Evolutionary conservation across 1,139 yeast genomes (phyloP), one percentile per base, ranked within the genome.

Genomic region (Debaryomycetaceae sp.): DNA sequence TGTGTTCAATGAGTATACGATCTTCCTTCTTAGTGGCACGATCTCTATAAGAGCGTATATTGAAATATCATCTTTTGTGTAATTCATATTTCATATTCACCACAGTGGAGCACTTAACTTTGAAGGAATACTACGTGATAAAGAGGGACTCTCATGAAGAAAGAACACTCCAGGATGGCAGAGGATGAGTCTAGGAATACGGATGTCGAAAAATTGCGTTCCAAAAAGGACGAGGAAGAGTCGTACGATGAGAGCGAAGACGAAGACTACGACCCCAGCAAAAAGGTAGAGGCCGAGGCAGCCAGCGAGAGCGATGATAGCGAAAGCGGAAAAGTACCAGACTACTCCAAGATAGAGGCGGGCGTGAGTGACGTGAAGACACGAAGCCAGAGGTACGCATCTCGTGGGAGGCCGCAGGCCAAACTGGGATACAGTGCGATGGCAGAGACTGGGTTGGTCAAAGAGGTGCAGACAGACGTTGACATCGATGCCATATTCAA

Each of bases 231-330:
- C 42, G 41, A 6, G 24, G 58, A 48, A 5, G 54, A 50, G 13
- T 59, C 52, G 5, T 80, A 81, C 47, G 69, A 74, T 37, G 88
- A 83, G 51, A 84, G 81, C 42, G 87, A 82, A 37, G 87, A 82
- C 48, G 85, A 80, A 43, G 88, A 83, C 52, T 83, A 75, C 58
- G 77, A 77, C 46, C 86, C 86, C 13, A 14, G 35, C 8, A 34
- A 34, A 11, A 36, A 35, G 13, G 67, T 65, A 7, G 60, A 58
- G n/a, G 57, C 58, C 39, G 56, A 52, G 8, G 56, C 50, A 2
- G 57, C 52, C 8, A 60, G 51, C 4, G 63, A 53, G 8, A 58
- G 49, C 5, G 57, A 55, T 6, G 63, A 53, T 4, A 60, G 46
- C 4, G 63, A 59, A 2, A 65, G 56, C 13, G 63, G 59, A 6